Evolutionary conservation across 2,329 filamentous ascomycete species (phyloP).

Genomic region (Colletotrichum costaricense): DNA sequence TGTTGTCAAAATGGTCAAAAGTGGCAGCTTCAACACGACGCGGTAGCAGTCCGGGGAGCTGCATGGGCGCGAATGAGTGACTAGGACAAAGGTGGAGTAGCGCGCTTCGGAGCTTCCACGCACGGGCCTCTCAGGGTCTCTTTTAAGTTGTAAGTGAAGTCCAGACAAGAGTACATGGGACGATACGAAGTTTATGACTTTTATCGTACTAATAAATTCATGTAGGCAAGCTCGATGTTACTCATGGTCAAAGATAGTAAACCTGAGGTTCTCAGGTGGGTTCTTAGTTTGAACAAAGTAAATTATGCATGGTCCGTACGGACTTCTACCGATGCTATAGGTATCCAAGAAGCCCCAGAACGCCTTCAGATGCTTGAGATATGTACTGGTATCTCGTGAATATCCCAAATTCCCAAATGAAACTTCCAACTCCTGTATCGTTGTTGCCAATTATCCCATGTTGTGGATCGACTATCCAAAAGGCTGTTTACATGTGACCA

Average conservation of each 20-base stretch:
- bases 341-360: constrained; percentile 14
- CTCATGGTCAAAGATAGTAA: not conserved
- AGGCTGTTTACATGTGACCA: constrained; percentile 22
- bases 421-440: constrained; percentile 1
- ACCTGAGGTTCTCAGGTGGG: too few species aligned
- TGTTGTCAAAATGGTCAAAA: constrained; percentile 30
- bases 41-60: constrained; percentile 36
- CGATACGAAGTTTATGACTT: not conserved
- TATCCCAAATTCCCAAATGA: constrained; percentile 17
- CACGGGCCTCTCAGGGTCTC: constrained; percentile 31
- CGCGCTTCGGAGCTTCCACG: constrained; percentile 18
- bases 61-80: constrained; percentile 35
- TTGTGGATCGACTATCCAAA: not conserved
- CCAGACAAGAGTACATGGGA: not conserved
- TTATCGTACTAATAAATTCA: not conserved
- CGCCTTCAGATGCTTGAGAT: constrained; percentile 24
- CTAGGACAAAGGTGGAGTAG: constrained; percentile 33
- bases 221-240: not conserved
- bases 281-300: constrained; percentile 18
- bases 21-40: constrained; percentile 38
- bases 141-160: constrained; percentile 19
- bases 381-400: constrained; percentile 32
- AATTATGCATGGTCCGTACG: constrained; percentile 22
- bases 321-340: constrained; percentile 24
- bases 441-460: not conserved